Percentiles rank a stretch among this genome's conserved stretches.
phyloP scores from a whole-genome alignment of 129 eudicot species.

The Artemisia tridentata region DNA sequence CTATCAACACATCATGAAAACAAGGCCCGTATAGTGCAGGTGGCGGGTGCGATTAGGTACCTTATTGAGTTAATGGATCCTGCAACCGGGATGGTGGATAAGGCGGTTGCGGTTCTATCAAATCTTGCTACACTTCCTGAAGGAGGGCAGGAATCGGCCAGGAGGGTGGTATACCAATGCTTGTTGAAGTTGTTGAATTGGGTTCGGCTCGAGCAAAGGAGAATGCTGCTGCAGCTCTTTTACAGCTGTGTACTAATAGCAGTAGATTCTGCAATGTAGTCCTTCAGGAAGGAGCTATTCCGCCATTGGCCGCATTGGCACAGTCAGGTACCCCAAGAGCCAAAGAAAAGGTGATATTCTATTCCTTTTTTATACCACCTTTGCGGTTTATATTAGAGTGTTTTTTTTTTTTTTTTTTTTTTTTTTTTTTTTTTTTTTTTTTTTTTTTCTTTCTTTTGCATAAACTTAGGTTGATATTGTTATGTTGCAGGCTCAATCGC shows the following conservation, averaged over 20 bases:
- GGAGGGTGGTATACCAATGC: conserved; percentile 72
- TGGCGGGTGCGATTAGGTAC: conserved; percentile 80
- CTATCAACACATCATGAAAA: conserved; percentile 78
- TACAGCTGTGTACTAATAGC: conserved; percentile 80
- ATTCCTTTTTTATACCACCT: neutral
- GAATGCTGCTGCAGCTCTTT: conserved; percentile 92
- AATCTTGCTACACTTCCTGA: conserved; percentile 81
- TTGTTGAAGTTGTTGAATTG: conserved; percentile 90
- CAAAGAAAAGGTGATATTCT: conserved; percentile 59
- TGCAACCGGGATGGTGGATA: conserved; percentile 91
- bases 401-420: neutral
- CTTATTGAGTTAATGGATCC: conserved; percentile 95
- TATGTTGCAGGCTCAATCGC: conserved; percentile 69
- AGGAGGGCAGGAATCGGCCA: conserved; percentile 73
- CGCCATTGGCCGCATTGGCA: conserved; percentile 76
- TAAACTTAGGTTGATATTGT: conserved; percentile 4
- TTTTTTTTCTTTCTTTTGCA: neutral
- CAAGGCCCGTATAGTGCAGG: conserved; percentile 71
- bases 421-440: neutral
- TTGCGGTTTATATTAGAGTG: neutral
- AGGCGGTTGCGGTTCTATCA: conserved; percentile 89
- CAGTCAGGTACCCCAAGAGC: conserved; percentile 93
- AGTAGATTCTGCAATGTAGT: conserved; percentile 67
- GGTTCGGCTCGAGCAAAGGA: conserved; percentile 95
- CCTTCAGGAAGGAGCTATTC: conserved; percentile 87